These are phyloP conservation scores for Hericium rajendrae DNA, from an alignment of 768 basidiomycete species.

Conservation along the genomic window DNA sequence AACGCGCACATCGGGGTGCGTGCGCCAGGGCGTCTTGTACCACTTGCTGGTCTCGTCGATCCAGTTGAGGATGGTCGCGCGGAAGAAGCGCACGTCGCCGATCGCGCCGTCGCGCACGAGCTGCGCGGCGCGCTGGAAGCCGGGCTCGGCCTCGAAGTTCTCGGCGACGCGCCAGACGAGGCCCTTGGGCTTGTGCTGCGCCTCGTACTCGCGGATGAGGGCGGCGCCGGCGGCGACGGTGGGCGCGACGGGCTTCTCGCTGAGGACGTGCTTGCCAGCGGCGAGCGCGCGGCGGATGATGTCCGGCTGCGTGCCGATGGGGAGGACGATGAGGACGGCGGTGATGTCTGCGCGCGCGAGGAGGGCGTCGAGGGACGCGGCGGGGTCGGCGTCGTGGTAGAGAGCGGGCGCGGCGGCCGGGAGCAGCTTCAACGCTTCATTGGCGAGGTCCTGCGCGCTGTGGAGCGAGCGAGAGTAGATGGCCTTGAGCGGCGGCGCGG, in stretches of 20 bases:
- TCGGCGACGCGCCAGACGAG: constrained; percentile 78
- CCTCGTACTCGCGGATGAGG: constrained; percentile 60
- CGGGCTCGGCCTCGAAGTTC: constrained; percentile 65
- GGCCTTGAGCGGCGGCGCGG: constrained; percentile 45
- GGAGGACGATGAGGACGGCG: constrained; percentile 68
- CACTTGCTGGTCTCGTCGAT: constrained; percentile 59
- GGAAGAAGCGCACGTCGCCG: constrained; percentile 65
- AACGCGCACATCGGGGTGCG: constrained; percentile 75
- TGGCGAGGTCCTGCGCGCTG: constrained; percentile 45
- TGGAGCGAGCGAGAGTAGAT: constrained; percentile 73
- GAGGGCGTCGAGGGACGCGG: constrained; percentile 46
- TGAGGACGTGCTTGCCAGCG: constrained; percentile 81
- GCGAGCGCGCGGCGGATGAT: constrained; percentile 53
- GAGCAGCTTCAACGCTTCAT: constrained; percentile 33
- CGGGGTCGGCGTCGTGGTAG: constrained; percentile 45
- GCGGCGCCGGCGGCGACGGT: constrained; percentile 54
- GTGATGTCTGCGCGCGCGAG: constrained; percentile 59
- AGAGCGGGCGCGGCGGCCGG: constrained; percentile 34
- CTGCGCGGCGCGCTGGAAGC: constrained; percentile 35
- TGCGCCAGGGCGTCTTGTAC: constrained; percentile 80
- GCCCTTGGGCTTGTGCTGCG: constrained; percentile 53
- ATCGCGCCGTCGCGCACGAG: constrained; percentile 52
- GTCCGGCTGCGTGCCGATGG: constrained; percentile 65
- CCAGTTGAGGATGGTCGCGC: constrained; percentile 38
- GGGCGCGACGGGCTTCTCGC: constrained; percentile 80